Evolutionary conservation across 2,329 filamentous ascomycete species (phyloP).

Genomic region (Calonectria multiphialidica): DNA sequence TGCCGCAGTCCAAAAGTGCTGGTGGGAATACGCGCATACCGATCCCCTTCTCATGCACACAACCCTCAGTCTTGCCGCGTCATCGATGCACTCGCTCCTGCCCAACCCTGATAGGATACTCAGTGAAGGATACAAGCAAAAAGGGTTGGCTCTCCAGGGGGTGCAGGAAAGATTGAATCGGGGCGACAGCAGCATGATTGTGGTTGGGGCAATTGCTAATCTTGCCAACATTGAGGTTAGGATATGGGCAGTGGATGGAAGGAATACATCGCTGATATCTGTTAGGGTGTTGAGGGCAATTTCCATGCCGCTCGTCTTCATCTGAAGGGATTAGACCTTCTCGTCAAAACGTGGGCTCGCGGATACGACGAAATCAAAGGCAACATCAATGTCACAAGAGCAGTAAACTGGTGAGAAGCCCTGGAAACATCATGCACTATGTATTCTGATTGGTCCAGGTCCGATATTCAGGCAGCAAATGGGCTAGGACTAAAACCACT

Average conservation of each 20-base stretch:
- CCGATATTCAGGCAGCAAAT: conserved; percentile 29
- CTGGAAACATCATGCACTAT: too few relatives aligned
- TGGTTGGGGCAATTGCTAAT: conserved; percentile 28
- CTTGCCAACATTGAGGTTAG: conserved; percentile 31
- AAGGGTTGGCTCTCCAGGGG: conserved; percentile 17
- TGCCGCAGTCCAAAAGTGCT: conserved; percentile 28
- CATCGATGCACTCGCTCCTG: conserved; percentile 21
- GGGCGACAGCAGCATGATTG: conserved; percentile 14
- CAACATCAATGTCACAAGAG: conserved; percentile 28
- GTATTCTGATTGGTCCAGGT: conserved; percentile 21
- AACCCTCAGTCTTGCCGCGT: conserved; percentile 26
- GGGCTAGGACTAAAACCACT: conserved; percentile 23
- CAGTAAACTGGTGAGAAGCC: conserved; percentile 23
- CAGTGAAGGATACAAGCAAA: conserved; percentile 25
- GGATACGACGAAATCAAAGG: conserved; percentile 21
- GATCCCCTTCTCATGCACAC: conserved; percentile 33
- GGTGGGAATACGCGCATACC: conserved; percentile 30
- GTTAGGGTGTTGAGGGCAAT: conserved; percentile 24
- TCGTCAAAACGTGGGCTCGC: conserved; percentile 17
- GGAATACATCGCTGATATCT: background rate
- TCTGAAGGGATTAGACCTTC: conserved; percentile 22
- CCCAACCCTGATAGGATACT: conserved; percentile 5
- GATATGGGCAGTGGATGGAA: background rate
- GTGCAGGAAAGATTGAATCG: conserved; percentile 15
- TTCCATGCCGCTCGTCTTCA: conserved; percentile 25